A percentile compares a stretch with the other conserved stretches of the same genome.
These are phyloP conservation scores for Xerocomus minutiporus DNA, from an alignment of 1,284 basidiomycete genomes.

Conservation along the genomic window DNA sequence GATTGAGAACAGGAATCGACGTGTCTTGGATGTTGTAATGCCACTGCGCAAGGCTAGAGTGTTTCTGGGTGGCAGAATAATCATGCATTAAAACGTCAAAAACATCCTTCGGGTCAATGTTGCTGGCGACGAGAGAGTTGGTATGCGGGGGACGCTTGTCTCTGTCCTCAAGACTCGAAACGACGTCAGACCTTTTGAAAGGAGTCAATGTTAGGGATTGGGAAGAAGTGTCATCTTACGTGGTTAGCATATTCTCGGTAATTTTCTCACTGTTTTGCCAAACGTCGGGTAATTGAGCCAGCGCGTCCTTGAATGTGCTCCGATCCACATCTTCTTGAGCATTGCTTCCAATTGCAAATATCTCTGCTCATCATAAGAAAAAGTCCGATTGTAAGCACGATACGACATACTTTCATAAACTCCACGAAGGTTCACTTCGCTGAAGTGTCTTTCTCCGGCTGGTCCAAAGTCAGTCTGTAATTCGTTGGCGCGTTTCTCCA, in stretches of 20 bases:
- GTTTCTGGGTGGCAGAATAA: conserved; percentile 39
- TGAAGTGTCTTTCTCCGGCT: conserved; percentile 42
- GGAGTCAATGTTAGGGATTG: neutral
- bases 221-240: conserved; percentile 33
- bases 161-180: conserved; percentile 49
- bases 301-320: conserved; percentile 41
- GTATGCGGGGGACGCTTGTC: conserved; percentile 41
- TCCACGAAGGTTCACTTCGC: conserved; percentile 44
- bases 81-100: conserved; percentile 49
- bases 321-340: conserved; percentile 32
- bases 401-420: conserved; percentile 46
- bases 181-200: conserved; percentile 53
- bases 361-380: conserved; percentile 31
- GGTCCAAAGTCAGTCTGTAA: conserved; percentile 40
- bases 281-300: conserved; percentile 51
- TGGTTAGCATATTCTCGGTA: conserved; percentile 53
- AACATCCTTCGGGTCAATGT: conserved; percentile 46
- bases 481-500: conserved; percentile 32
- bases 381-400: neutral
- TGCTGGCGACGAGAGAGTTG: conserved; percentile 52
- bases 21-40: conserved; percentile 45
- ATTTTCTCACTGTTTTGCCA: conserved; percentile 49
- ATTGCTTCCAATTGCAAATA: conserved; percentile 34
- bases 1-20: conserved; percentile 40
- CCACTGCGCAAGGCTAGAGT: conserved; percentile 49